phyloP scores from a whole-genome alignment of 2,329 filamentous ascomycete species.

The Ascochyta viciae-villosae region DNA sequence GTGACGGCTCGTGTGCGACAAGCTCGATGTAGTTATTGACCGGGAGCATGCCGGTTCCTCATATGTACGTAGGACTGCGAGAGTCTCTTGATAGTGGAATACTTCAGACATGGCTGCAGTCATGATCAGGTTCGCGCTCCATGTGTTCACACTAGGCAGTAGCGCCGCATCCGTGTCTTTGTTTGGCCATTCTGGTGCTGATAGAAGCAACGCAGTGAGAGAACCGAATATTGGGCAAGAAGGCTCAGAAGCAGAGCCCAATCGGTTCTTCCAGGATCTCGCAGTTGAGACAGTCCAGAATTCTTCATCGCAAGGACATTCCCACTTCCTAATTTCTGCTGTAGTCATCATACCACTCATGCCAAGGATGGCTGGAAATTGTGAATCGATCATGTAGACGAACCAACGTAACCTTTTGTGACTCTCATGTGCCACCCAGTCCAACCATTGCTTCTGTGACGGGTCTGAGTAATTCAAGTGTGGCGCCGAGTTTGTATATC shows the following conservation, averaged over 20 bases:
- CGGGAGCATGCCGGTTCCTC: neutral
- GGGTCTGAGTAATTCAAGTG: neutral
- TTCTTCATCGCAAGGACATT: constrained; percentile 12
- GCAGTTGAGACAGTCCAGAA: constrained; percentile 7
- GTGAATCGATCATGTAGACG: constrained; percentile 9
- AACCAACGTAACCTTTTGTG: constrained; percentile 12
- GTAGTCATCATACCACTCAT: constrained; percentile 10
- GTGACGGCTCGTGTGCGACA: no score
- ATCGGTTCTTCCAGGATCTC: constrained; percentile 7
- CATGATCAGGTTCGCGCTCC: constrained; percentile 13
- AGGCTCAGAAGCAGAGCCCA: constrained; percentile 13
- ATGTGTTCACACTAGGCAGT: neutral
- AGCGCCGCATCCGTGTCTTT: neutral
- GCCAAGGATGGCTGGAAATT: constrained; percentile 10
- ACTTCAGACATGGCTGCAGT: constrained; percentile 5
- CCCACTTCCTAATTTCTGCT: constrained; percentile 10
- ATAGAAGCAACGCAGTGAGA: neutral
- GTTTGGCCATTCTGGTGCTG: neutral
- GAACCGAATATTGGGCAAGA: constrained; percentile 9
- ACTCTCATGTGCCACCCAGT: constrained; percentile 4
- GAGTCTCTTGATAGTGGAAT: constrained; percentile 7
- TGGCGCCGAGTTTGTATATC: neutral
- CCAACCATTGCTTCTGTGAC: neutral
- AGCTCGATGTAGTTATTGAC: no score
- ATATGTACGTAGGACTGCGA: constrained; percentile 4